Base-by-base conservation (phyloP, 2,329 filamentous ascomycete genomes). In the Cladosporium austrohemisphaericum region DNA sequence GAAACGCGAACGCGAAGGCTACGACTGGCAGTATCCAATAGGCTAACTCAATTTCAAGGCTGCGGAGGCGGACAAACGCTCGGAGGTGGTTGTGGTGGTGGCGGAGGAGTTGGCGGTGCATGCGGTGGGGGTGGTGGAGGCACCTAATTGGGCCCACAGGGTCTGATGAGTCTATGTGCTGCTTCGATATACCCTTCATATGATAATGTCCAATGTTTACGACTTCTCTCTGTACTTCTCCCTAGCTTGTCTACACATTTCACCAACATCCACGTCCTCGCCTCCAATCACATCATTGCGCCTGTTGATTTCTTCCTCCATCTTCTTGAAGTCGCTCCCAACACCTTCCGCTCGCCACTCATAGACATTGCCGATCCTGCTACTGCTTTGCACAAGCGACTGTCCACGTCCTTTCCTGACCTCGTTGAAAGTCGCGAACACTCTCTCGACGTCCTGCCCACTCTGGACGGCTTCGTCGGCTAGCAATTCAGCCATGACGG, bases 331-430 rank as follows among this genome's bases (percentile, higher is more conserved):
- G 38, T 59, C 53, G 13, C 54, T 48, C 3, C 52, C 54, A 4
- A 56, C 46, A 2, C 56, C 57, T 7, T 60, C 53, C 2, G 53
- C 57, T 19, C 52, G 44, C 68, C 68, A 72, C 40, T 73, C 63
- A 33, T 72, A 73, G 14, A 72, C 56, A n/a, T 70, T 64, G 2
- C 68, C 67, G 1, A 65, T 65, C 13, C 64, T 62, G 11, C 68
- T 60, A 28, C 69, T 73, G 32, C 67, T 68, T 26, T 60, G 51
- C 6, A 76, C 68, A 0, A 76, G 63, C 65, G 68, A 72, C 55
- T 75, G 72, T 1, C 69, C 71, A 4, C 74, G 63, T 29, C 67
- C 67, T 11, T 67, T 64, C 3, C 75, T 58, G 2, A 67, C 58
- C 0, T 61, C 56, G 29, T 67, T 67, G 51, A 71, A 77, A 2